Percentiles rank a stretch among this genome's conserved stretches.
phyloP scores from a whole-genome alignment of 192 early-diverging fungal genomes.

The Haplosporangium gracile region DNA sequence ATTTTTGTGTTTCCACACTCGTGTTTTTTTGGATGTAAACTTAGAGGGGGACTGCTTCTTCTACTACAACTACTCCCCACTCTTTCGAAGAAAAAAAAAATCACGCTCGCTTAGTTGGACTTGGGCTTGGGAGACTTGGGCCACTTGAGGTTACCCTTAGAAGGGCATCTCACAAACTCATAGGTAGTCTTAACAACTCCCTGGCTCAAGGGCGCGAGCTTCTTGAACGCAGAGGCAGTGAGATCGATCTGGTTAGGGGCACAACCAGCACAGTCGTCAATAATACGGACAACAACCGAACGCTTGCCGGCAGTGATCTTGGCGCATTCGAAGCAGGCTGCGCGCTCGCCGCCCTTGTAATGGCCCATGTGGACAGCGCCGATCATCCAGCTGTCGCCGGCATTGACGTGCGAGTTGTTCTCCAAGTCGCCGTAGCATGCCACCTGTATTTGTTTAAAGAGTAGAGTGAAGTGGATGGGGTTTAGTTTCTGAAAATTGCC shows the following conservation, averaged over 20 bases:
- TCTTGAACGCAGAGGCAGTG: conserved; percentile 47
- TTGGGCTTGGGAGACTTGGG: conserved; percentile 36
- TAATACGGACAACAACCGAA: conserved; percentile 44
- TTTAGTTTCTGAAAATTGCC: neutral
- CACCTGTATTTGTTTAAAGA: conserved; percentile 3
- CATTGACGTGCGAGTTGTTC: conserved; percentile 47
- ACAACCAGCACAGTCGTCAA: conserved; percentile 53
- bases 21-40: neutral
- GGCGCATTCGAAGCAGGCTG: conserved; percentile 54
- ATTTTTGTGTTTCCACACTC: neutral
- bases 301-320: conserved; percentile 24
- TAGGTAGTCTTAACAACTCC: conserved; percentile 43
- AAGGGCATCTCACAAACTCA: conserved; percentile 47
- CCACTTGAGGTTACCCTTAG: conserved; percentile 34
- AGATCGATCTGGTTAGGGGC: conserved; percentile 49
- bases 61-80: neutral
- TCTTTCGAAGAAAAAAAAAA: neutral
- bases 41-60: neutral
- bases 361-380: conserved; percentile 36
- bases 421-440: conserved; percentile 45
- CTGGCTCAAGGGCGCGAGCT: conserved; percentile 21
- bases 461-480: neutral
- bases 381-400: conserved; percentile 44
- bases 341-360: conserved; percentile 19
- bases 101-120: conserved; percentile 8